phyloP scores from a whole-genome alignment of 2,329 filamentous ascomycete genomes.

The Neurospora sp. region DNA sequence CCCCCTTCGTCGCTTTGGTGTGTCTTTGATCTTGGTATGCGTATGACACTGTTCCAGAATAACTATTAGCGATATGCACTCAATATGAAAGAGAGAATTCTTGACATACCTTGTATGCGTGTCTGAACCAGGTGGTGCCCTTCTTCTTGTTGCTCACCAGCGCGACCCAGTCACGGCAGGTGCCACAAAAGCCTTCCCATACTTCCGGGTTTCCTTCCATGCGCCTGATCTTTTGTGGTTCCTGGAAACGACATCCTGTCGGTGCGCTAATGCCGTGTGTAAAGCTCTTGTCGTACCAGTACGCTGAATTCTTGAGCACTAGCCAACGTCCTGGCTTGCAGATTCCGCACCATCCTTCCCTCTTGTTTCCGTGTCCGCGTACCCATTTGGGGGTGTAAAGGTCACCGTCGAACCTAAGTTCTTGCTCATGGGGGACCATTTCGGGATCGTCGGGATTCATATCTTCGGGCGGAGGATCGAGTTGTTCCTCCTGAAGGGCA shows the following conservation, averaged over 20 bases:
- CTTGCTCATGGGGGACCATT: slow-evolving; percentile 67
- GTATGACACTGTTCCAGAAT: slow-evolving; percentile 48
- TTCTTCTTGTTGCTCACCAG: slow-evolving; percentile 82
- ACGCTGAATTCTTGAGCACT: slow-evolving; percentile 81
- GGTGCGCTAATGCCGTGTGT: slow-evolving; percentile 78
- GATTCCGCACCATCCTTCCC: slow-evolving; percentile 82
- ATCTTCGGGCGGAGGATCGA: slow-evolving; percentile 65
- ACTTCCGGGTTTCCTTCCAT: slow-evolving; percentile 75
- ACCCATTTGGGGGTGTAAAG: slow-evolving; percentile 79
- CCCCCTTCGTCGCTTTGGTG: slow-evolving; percentile 57
- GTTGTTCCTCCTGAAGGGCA: slow-evolving; percentile 62
- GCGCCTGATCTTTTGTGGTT: slow-evolving; percentile 62
- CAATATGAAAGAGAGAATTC: not conserved
- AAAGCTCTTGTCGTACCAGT: slow-evolving; percentile 90
- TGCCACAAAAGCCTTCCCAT: slow-evolving; percentile 70
- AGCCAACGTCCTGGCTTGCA: slow-evolving; percentile 82
- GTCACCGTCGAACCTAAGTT: slow-evolving; percentile 68
- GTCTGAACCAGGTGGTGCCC: slow-evolving; percentile 84
- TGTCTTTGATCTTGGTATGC: slow-evolving; percentile 61
- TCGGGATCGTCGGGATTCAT: slow-evolving; percentile 73
- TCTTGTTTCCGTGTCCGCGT: slow-evolving; percentile 75
- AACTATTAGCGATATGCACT: not conserved
- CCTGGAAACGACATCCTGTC: slow-evolving; percentile 68
- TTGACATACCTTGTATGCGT: slow-evolving; percentile 67
- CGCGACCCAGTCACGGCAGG: slow-evolving; percentile 72